These are phyloP conservation scores for Colletotrichum euphorbiae DNA, from an alignment of 2,329 filamentous ascomycete genomes.

Conservation along the genomic window DNA sequence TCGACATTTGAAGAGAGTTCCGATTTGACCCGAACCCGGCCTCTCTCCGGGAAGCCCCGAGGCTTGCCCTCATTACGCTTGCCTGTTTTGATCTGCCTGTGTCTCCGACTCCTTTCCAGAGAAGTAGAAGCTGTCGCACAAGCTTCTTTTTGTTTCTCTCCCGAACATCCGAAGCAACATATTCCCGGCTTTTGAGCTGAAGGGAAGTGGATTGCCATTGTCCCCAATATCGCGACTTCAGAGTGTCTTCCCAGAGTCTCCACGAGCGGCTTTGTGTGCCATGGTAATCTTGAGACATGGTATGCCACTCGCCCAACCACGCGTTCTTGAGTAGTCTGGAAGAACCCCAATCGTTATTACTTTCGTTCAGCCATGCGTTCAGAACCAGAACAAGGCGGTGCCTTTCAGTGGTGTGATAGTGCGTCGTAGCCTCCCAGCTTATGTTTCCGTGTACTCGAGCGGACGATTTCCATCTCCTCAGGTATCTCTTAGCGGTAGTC, in stretches of 20 bases:
- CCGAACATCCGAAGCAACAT: conserved; percentile 36
- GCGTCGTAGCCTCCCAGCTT: conserved; percentile 18
- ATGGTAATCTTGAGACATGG: conserved; percentile 15
- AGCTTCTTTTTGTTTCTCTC: conserved; percentile 38
- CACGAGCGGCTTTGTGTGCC: conserved; percentile 4
- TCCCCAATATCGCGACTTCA: conserved; percentile 36
- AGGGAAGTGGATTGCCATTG: conserved; percentile 39
- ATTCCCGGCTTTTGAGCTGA: conserved; percentile 39
- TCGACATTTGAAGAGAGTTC: conserved; percentile 30
- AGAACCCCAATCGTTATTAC: conserved; percentile 6
- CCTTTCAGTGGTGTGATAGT: not conserved
- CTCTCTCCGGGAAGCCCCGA: conserved; percentile 20
- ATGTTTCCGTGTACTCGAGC: conserved; percentile 17
- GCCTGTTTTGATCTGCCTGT: conserved; percentile 1
- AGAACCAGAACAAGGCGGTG: conserved; percentile 14
- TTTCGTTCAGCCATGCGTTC: conserved; percentile 28
- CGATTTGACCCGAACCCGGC: not conserved
- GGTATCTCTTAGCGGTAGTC: conserved; percentile 26
- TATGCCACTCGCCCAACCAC: conserved; percentile 39
- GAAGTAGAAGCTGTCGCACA: conserved; percentile 29
- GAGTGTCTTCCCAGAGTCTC: conserved; percentile 17
- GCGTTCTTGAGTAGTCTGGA: conserved; percentile 29
- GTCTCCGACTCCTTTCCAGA: conserved; percentile 30
- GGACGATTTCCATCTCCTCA: conserved; percentile 31
- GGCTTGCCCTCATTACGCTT: conserved; percentile 17